A percentile compares a stretch with the other conserved stretches of the same genome.
Conservation (phyloP, 2,329 filamentous ascomycete genomes). For the Bimuria novae-zelandiae region DNA sequence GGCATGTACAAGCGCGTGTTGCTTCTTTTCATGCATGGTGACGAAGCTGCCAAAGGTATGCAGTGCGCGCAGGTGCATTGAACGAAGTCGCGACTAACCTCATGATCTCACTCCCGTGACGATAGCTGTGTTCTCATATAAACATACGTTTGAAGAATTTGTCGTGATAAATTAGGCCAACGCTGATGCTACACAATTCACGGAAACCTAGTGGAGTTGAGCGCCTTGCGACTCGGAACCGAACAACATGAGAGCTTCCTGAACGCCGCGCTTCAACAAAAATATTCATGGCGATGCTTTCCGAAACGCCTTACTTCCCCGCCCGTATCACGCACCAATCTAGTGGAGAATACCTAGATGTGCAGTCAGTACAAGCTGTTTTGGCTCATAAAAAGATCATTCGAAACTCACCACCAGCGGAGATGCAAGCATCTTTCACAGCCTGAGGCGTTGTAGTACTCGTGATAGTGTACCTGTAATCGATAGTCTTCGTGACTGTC, state of each 20-base stretch:
- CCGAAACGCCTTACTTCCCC: background rate
- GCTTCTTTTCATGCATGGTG: no score
- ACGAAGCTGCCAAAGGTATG: no score
- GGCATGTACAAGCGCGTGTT: no score
- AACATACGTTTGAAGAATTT: background rate
- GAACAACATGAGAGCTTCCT: background rate
- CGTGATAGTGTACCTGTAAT: conserved; percentile 18
- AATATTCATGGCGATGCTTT: background rate
- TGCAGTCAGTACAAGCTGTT: background rate
- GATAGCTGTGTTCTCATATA: background rate
- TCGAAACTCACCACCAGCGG: background rate
- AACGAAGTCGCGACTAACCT: no score
- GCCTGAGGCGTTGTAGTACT: conserved; percentile 27
- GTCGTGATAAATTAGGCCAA: background rate
- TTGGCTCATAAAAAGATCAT: background rate
- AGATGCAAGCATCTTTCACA: background rate
- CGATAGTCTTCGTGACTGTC: background rate
- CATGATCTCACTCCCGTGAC: no score
- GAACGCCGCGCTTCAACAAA: background rate
- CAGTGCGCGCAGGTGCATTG: no score
- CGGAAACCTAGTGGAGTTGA: background rate
- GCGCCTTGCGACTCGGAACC: background rate
- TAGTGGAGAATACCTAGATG: background rate
- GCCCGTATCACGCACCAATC: background rate
- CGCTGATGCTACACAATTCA: background rate